Conservation (phyloP, 2,329 filamentous ascomycete species). For the Fusarium haematococcum region DNA sequence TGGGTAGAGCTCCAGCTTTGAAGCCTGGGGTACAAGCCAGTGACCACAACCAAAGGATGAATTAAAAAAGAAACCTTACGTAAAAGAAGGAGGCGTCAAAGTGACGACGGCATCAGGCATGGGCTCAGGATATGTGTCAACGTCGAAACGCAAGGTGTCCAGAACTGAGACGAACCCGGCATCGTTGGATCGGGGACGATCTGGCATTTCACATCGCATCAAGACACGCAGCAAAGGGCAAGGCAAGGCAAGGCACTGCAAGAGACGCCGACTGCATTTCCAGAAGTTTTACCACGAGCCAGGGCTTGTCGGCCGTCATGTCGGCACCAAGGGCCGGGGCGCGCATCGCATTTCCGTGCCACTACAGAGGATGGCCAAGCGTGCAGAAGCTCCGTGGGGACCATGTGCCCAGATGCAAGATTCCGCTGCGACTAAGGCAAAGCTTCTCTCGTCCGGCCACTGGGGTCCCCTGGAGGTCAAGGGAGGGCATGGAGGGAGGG, state of each 20-base stretch:
- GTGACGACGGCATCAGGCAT: neutral
- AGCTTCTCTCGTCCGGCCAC: conserved; percentile 30
- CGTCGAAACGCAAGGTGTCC: neutral
- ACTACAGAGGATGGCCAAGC: conserved; percentile 29
- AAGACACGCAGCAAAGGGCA: conserved; percentile 15
- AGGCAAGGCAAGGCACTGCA: neutral
- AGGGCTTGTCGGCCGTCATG: conserved; percentile 9
- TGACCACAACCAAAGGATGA: neutral
- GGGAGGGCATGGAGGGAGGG: conserved; percentile 12
- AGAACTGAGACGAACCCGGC: neutral
- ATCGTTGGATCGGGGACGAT: conserved; percentile 3
- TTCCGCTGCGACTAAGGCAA: conserved; percentile 41
- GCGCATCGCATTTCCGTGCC: conserved; percentile 32
- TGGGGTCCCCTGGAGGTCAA: conserved; percentile 25
- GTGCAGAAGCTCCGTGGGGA: conserved; percentile 34
- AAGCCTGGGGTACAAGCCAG: neutral
- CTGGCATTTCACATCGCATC: conserved; percentile 25
- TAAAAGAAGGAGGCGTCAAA: neutral
- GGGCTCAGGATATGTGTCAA: neutral
- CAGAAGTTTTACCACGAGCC: conserved; percentile 19
- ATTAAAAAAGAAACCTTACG: neutral
- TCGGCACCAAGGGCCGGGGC: conserved; percentile 20
- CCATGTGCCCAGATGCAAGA: conserved; percentile 45
- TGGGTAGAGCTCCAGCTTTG: neutral
- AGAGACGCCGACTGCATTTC: conserved; percentile 28